phyloP scores from a whole-genome alignment of 352 stramenopile genomes.

The Thalassiosira hispida region DNA sequence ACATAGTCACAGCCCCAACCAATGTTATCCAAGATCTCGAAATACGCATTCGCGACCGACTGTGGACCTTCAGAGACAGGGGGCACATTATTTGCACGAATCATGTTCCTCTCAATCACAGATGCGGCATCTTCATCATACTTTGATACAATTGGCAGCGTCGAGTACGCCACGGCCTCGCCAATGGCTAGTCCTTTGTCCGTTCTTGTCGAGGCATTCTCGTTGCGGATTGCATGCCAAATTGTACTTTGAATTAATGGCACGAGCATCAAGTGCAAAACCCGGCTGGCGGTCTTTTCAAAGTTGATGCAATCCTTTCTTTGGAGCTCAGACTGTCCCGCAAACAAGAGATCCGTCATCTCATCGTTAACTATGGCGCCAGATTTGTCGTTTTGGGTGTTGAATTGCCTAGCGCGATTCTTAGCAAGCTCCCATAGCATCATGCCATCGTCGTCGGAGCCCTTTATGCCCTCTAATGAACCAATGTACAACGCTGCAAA shows the following conservation, averaged over 20 bases:
- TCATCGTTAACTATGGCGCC: slow-evolving; percentile 64
- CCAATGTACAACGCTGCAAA: slow-evolving; percentile 79
- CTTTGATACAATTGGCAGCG: slow-evolving; percentile 67
- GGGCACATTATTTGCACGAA: slow-evolving; percentile 41
- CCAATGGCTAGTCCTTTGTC: slow-evolving; percentile 58
- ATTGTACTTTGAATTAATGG: slow-evolving; percentile 78
- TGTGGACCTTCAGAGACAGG: slow-evolving; percentile 64
- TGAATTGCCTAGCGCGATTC: slow-evolving; percentile 73
- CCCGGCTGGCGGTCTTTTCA: slow-evolving; percentile 56
- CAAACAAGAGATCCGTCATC: slow-evolving; percentile 71
- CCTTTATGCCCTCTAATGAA: slow-evolving; percentile 71
- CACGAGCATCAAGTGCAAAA: slow-evolving; percentile 66
- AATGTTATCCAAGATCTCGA: slow-evolving; percentile 58
- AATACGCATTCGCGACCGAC: slow-evolving; percentile 71
- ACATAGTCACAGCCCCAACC: slow-evolving; percentile 63
- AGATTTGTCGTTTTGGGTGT: slow-evolving; percentile 57
- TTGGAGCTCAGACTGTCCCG: slow-evolving; percentile 66
- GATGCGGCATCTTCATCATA: slow-evolving; percentile 53
- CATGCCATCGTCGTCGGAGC: slow-evolving; percentile 70
- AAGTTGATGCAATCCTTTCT: slow-evolving; percentile 64
- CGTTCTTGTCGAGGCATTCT: slow-evolving; percentile 24
- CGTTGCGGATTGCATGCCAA: slow-evolving; percentile 68
- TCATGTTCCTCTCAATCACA: slow-evolving; percentile 75
- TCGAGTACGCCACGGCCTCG: slow-evolving; percentile 64
- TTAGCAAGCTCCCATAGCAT: slow-evolving; percentile 71